phyloP scores from a whole-genome alignment of 2,329 filamentous ascomycete genomes.

The Fusarium sp. region DNA sequence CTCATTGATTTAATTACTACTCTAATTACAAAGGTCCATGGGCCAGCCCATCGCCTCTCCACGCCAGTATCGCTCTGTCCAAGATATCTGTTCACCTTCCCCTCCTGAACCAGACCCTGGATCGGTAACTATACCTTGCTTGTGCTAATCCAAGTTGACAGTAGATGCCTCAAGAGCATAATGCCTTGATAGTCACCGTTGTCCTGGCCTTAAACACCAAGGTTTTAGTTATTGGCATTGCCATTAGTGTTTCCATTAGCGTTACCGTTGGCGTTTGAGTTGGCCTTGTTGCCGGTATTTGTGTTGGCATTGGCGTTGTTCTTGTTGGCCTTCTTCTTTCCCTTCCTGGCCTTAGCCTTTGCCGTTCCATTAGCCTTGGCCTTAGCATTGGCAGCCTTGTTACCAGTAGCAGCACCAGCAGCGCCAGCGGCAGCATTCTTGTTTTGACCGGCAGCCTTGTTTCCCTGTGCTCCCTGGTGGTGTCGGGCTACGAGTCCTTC shows the following conservation, averaged over 20 bases:
- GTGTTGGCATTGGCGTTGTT: too few relatives aligned
- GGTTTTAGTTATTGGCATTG: too few relatives aligned
- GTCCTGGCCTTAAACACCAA: too few relatives aligned
- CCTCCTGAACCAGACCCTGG: too few relatives aligned
- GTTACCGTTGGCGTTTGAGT: too few relatives aligned
- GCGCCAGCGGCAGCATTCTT: not conserved
- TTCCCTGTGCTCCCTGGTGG: slow-evolving; percentile 14
- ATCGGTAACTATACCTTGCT: too few relatives aligned
- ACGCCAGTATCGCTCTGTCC: not conserved
- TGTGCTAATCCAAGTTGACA: fast-evolving
- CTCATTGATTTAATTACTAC: slow-evolving; percentile 4
- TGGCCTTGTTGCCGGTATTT: too few relatives aligned
- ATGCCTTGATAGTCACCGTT: too few relatives aligned
- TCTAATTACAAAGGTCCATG: slow-evolving; percentile 8
- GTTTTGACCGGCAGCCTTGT: too few relatives aligned
- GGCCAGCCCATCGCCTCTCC: slow-evolving; percentile 7
- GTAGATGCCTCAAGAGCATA: not conserved
- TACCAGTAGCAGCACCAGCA: not conserved
- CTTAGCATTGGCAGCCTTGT: not conserved
- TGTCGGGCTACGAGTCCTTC: slow-evolving; percentile 3
- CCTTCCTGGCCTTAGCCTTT: too few relatives aligned
- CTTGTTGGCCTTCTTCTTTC: not conserved
- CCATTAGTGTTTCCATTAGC: too few relatives aligned
- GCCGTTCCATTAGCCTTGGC: not conserved
- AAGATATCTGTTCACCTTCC: not conserved